Evolutionary conservation across 2,329 filamentous ascomycete genomes (phyloP).

Genomic region (Xylaria sp.): DNA sequence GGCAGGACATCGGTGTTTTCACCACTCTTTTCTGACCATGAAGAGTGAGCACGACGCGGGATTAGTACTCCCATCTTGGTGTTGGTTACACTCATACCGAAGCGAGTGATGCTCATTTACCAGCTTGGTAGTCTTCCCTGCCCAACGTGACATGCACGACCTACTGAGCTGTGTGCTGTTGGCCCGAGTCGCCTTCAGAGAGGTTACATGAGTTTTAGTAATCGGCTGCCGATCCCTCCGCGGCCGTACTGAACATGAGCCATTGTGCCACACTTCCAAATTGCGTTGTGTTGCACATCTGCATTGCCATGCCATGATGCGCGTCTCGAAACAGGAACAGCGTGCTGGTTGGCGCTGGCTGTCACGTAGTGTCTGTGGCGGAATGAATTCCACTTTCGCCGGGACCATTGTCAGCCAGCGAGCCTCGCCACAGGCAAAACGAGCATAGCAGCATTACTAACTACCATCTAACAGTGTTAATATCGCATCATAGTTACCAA

Average conservation of each 20-base stretch:
- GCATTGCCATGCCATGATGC: background rate
- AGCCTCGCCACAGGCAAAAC: background rate
- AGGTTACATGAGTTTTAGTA: slow-evolving; percentile 30
- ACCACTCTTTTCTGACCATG: background rate
- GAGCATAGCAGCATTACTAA: slow-evolving; percentile 1
- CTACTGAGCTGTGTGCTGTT: slow-evolving; percentile 13
- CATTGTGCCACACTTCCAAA: slow-evolving; percentile 23
- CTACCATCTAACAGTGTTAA: slow-evolving; percentile 1
- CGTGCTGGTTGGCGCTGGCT: background rate
- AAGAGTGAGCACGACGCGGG: slow-evolving; percentile 6
- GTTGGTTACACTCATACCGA: slow-evolving; percentile 20
- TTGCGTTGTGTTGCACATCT: slow-evolving; percentile 10
- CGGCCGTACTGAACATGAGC: slow-evolving; percentile 9
- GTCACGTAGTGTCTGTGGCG: background rate
- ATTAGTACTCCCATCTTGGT: slow-evolving; percentile 9
- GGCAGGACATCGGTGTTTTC: slow-evolving; percentile 18
- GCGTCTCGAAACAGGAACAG: background rate
- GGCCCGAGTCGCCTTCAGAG: slow-evolving; percentile 2
- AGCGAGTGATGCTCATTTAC: slow-evolving; percentile 21
- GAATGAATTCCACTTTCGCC: background rate
- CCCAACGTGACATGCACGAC: slow-evolving; percentile 15
- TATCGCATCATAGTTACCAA: slow-evolving; percentile 3
- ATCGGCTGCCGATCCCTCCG: slow-evolving; percentile 27
- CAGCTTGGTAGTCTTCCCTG: slow-evolving; percentile 15
- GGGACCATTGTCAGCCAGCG: background rate